A percentile compares a stretch with the other conserved stretches of the same genome.
These are phyloP conservation scores for Akanthomyces muscarius DNA, from an alignment of 2,329 filamentous ascomycete genomes.

Conservation along the genomic window DNA sequence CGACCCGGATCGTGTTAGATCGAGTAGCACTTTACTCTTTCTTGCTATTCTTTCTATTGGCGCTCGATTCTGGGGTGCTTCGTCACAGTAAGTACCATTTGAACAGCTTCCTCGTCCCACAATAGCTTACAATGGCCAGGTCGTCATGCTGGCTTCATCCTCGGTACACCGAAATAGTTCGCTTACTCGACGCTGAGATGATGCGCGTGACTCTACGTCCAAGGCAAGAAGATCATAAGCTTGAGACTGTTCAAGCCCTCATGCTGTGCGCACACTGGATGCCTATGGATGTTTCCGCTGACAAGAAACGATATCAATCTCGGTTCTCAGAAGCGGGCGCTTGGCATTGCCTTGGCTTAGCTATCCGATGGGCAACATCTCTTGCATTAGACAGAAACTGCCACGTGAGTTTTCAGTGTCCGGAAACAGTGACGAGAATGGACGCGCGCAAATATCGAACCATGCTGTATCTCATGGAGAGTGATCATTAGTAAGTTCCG, in stretches of 20 bases:
- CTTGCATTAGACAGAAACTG: not conserved
- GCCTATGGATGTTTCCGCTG: not conserved
- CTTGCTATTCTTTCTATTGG: not conserved
- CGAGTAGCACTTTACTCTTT: not conserved
- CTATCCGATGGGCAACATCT: conserved; percentile 3
- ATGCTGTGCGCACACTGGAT: conserved; percentile 4
- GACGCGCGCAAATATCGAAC: not conserved
- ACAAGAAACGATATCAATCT: not conserved
- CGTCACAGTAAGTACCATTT: not conserved
- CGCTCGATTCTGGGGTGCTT: conserved; percentile 3
- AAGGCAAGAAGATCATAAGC: conserved; percentile 2
- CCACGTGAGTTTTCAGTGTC: not conserved
- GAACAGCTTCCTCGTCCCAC: not conserved
- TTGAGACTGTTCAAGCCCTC: not conserved
- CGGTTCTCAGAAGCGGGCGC: conserved; percentile 1
- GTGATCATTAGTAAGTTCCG: conserved; percentile 1
- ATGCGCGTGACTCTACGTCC: conserved; percentile 5
- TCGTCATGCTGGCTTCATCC: not conserved
- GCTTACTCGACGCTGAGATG: conserved; percentile 3
- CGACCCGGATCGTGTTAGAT: not conserved
- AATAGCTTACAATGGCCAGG: not conserved
- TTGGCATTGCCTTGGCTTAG: not conserved
- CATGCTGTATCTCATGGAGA: not conserved
- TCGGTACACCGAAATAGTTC: not conserved
- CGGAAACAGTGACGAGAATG: not conserved